Evolutionary conservation across 1,284 basidiomycete species (phyloP), one percentile per base, ranked within the genome.

Genomic region (Naganishia sp.): DNA sequence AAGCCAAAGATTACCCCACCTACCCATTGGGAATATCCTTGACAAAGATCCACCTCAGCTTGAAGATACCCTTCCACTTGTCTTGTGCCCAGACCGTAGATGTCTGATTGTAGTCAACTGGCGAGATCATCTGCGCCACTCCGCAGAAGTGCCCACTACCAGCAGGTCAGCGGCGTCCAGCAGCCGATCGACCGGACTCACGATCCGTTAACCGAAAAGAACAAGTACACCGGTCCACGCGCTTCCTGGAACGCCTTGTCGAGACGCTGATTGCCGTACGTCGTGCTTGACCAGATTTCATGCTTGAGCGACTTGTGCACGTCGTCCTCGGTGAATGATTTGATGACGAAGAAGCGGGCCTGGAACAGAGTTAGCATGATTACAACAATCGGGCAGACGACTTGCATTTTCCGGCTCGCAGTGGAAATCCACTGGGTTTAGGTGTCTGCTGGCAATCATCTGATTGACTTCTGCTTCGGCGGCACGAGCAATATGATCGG

Each of bases 61-160:
- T 92, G 83, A 95, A 94, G 61, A 94, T 91, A 25, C 94, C 94
- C 80, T 97, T 96, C 94, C 94, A 97, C 78, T 97, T 97, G 81
- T 96, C 92, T 45, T 93, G 94, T 0, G 93, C 92, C 94, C 94
- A 97, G 10, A 97, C 94, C 2, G 89, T 95, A 69, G 77, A 79
- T 4, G 78, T 78, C 67, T 78, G 75, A 21, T 75, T 77, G 68
- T 83, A 81, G 71, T 83, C 82, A 42, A 83, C 80, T 55, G 90
- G 88, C 10, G 91, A 93, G 73, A 92, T 79, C 94, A 96, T 96
- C 80, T 95, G 91, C 0, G 94, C 94, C 85, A 97, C 92, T 45
- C 94, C 94, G 73, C 94, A 96, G 80, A 97, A 97, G 77, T 96
- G 94, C 1, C 94, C 91, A 72, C 90, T 92, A 55, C 28, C 36